Percentiles rank a stretch among this genome's conserved stretches.
phyloP scores from a whole-genome alignment of 225 moss, liverwort and hornwort genomes.

The Marchantia paleacea region DNA sequence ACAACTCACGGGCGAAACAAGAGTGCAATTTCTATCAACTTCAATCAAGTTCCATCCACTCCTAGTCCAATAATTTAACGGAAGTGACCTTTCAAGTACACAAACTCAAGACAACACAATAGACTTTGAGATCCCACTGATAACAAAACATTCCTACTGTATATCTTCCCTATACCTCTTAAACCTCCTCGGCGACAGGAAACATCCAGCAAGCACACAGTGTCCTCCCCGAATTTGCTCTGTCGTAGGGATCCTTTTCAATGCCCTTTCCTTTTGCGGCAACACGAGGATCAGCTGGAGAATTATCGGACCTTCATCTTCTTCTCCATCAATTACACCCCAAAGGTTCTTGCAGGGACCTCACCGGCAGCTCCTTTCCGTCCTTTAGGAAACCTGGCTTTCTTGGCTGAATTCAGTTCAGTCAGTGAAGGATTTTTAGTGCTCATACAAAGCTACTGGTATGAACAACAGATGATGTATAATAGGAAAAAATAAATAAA shows the following conservation, averaged over 20 bases:
- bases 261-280: constrained; percentile 92
- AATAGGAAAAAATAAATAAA: too few relatives aligned
- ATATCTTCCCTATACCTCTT: constrained; percentile 35
- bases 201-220: constrained; percentile 52
- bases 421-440: neutral
- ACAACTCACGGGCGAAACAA: neutral
- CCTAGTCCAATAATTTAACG: neutral
- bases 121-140: too few relatives aligned
- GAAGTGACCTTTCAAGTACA: neutral
- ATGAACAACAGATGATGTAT: neutral
- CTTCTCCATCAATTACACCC: constrained; percentile 68
- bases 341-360: constrained; percentile 26
- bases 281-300: constrained; percentile 69
- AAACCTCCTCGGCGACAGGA: constrained; percentile 69
- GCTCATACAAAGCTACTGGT: neutral
- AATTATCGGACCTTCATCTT: constrained; percentile 66
- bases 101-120: neutral
- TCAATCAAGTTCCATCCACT: neutral
- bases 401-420: constrained; percentile 43
- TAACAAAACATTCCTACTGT: too few relatives aligned
- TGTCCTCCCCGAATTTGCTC: constrained; percentile 79
- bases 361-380: constrained; percentile 53
- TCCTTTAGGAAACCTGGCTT: constrained; percentile 82
- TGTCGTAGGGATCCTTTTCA: constrained; percentile 54
- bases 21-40: too few relatives aligned